Base-by-base conservation (phyloP, 2,329 filamentous ascomycete species). In the Samsoniella hepiali region DNA sequence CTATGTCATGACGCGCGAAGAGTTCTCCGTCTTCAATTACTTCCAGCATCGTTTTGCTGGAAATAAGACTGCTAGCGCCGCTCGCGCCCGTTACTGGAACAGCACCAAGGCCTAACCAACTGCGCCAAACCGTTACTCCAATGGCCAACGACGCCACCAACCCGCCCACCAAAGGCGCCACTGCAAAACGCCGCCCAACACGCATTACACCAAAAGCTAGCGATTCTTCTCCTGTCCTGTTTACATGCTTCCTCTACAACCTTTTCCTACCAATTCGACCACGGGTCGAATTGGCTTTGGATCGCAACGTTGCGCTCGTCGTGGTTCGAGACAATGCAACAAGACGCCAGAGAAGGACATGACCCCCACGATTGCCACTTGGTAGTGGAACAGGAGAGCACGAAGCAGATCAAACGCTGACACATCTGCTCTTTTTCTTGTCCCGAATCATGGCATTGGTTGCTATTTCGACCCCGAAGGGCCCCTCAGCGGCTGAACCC, bases 1-100 rank as follows among this genome's bases (percentile, higher is more conserved):
- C n/a, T 96, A 94, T 75, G 76, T 95, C 67, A 87, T 96, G 79
- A 86, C 81, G 40, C 81, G 83, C 66, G 87, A 91, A 75, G 91
- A 96, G 76, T 96, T 95, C 71, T 86, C 90, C 62, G 82, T 96
- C 65, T 93, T 96, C 84, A 96, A 95, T 79, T 94, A 89, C 75
- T 94, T 90, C 74, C 88, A 90, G 66, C 76, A 83, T 66, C 84
- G 88, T 10, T 92, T 89, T 71, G 74, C 78, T 36, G 84, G 84
- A 65, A 74, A 82, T 67, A 71, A 77, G 67, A 69, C 77, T n/a
- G 81, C 81, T 47, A 71, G 77, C n/a, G 75, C 73, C 44, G 84
- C 84, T 22, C 77, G 78, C 65, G 79, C 73, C 68, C 75, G 82
- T 64, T 86, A 81, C 72, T 87, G 84, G 84, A 78, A 83, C 69